A percentile compares a stretch with the other conserved stretches of the same genome.
phyloP scores from a whole-genome alignment of 1,284 basidiomycete species.

The Cutaneotrichosporon daszewskae region DNA sequence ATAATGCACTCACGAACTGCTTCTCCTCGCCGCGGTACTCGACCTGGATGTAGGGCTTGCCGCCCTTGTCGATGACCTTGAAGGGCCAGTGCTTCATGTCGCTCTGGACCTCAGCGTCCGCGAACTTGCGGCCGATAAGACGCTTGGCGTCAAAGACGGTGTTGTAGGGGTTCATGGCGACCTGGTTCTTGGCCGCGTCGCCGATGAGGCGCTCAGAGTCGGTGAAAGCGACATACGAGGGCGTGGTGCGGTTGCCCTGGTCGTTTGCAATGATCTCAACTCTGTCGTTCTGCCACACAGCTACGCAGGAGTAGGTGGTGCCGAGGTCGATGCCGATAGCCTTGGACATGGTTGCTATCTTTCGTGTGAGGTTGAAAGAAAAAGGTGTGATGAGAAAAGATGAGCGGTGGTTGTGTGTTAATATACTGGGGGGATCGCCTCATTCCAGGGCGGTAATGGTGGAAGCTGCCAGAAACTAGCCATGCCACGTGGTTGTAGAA shows the following conservation, averaged over 20 bases:
- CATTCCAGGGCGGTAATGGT: no score
- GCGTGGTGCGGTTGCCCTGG: slow-evolving; percentile 95
- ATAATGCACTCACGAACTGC: no score
- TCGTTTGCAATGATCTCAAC: slow-evolving; percentile 60
- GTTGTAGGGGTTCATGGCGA: slow-evolving; percentile 53
- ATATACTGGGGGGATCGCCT: no score
- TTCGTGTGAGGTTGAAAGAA: not conserved
- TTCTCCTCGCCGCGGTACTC: slow-evolving; percentile 87
- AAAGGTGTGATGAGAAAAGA: no score
- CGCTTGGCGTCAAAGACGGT: slow-evolving; percentile 84
- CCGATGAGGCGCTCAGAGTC: slow-evolving; percentile 74
- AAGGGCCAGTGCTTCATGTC: slow-evolving; percentile 96
- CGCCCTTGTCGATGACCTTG: slow-evolving; percentile 71
- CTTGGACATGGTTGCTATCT: slow-evolving; percentile 1
- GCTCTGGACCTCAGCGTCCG: slow-evolving; percentile 55
- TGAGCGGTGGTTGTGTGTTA: no score
- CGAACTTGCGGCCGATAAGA: slow-evolving; percentile 79
- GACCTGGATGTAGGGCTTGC: slow-evolving; percentile 84
- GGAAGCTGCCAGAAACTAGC: no score
- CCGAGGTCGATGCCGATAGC: slow-evolving; percentile 46
- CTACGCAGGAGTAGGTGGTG: slow-evolving; percentile 71
- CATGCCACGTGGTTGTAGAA: no score
- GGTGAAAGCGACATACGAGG: slow-evolving; percentile 88
- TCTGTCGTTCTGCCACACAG: slow-evolving; percentile 97
- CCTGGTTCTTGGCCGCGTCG: slow-evolving; percentile 58